Evolutionary conservation across 345 rosid species (phyloP).

Genomic region (Gossypium mustelinum): DNA sequence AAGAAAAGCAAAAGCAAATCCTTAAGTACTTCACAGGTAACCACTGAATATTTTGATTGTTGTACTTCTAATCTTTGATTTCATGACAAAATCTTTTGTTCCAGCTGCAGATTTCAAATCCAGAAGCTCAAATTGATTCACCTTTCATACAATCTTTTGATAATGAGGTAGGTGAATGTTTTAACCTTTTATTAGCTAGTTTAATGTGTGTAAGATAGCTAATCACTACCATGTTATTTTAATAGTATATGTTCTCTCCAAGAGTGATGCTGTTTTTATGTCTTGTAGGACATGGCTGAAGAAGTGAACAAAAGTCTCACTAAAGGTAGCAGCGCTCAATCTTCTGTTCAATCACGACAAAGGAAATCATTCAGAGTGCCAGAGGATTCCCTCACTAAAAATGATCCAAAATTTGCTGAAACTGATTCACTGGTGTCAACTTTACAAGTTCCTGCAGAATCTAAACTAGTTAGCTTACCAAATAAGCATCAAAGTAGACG

Average conservation of each 20-base stretch:
- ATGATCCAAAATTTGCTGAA: slow-evolving; percentile 38
- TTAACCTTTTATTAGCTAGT: slow-evolving; percentile 6
- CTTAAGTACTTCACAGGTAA: slow-evolving; percentile 36
- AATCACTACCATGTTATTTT: neutral
- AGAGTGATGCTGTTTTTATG: neutral
- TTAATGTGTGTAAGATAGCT: neutral
- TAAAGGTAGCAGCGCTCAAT: slow-evolving; percentile 38
- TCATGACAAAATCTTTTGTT: slow-evolving; percentile 18
- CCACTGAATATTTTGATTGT: slow-evolving; percentile 10
- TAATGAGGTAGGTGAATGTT: slow-evolving; percentile 42
- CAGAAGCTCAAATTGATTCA: slow-evolving; percentile 36
- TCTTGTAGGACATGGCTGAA: slow-evolving; percentile 42
- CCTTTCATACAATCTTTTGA: slow-evolving; percentile 30
- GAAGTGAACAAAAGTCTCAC: slow-evolving; percentile 32
- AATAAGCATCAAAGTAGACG: slow-evolving; percentile 54
- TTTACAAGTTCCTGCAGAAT: slow-evolving; percentile 38
- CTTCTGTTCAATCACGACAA: slow-evolving; percentile 46
- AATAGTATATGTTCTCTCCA: neutral
- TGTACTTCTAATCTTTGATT: slow-evolving; percentile 2
- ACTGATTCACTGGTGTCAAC: slow-evolving; percentile 34
- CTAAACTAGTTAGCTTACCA: slow-evolving; percentile 33
- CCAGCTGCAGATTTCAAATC: slow-evolving; percentile 43
- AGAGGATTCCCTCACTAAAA: slow-evolving; percentile 35
- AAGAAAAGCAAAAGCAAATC: slow-evolving; percentile 55
- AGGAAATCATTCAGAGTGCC: slow-evolving; percentile 33